Base-by-base conservation (phyloP, 495 filamentous ascomycete genomes). In the Penicillium crystallinum region DNA sequence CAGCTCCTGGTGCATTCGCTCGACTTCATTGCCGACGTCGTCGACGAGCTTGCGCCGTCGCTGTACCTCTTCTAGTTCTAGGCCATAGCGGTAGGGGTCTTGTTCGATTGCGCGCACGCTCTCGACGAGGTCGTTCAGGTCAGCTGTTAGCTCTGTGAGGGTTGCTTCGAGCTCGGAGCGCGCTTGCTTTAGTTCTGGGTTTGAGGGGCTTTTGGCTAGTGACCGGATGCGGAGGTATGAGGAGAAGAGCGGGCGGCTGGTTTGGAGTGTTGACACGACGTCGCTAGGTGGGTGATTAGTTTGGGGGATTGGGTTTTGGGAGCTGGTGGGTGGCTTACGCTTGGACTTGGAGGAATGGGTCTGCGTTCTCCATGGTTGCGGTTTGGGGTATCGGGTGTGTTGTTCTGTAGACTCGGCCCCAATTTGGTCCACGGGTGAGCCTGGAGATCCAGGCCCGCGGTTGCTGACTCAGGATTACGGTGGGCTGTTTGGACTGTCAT, bases 221-320 rank as follows among this genome's bases (percentile, higher is more conserved):
- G 91, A 90, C 61, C 90, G 89, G 73, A 98, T 97, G 65, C 93
- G 93, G 35, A 95, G 84, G 78, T 95, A 97, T 35, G 91, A 96
- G 56, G 87, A 84, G 78, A 96, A 96, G 50, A 95, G 85, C 27
- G 89, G 81, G 11, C 91, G 85, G 53, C 88, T 87, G 39, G 78
- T 80, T 61, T 85, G 80, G 36, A 98, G 84, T 41, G 89, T 85
- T 47, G 84, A 73, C 42, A 93, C 83, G 58, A 97, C 89, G 67
- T 98, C 95, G 65, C 89, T 95, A 53, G 35, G 17, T 29, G 3
- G 45, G 54, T 14, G 19, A 35, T 54, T 58, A 52, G 22, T 34
- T 65, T 49, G 50, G 46, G 31, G 0, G 29, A 18, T 23, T 23
- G n/a, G 2, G 31, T 1, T 11, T 19, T 45, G 18, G 17, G 7